Base-by-base conservation (phyloP, 225 moss, liverwort and hornwort species). In the Marchantia polymorpha region DNA sequence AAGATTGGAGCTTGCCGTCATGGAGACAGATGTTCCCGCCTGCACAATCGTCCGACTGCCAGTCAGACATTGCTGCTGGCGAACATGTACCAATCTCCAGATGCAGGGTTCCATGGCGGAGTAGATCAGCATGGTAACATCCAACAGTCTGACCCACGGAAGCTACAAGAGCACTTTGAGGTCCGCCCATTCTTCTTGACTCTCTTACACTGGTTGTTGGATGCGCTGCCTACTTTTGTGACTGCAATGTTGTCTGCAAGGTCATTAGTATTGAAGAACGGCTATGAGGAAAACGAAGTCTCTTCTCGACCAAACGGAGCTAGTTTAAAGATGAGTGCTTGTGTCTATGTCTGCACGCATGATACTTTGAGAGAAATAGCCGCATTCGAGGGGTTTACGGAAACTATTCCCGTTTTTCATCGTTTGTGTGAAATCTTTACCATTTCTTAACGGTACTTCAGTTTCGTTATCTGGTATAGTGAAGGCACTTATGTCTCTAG, bases 41-140 rank as follows among this genome's bases (percentile, higher is more conserved):
- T 96, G 26, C 96, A 96, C 50, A 96, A 96, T 78, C 92, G 96
- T 88, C 96, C 96, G 66, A 94, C 96, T 6, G 96, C 96, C 2
- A 96, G 96, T 77, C 96, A 96, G 87, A 96, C 96, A 23, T 72
- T 96, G 73, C 84, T 96, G 72, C 79, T 96, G 76, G 96, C 96
- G 13, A 96, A 96, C 63, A 96, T 96, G 96, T 96, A 96, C 81
- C 96, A 96, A 81, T 96, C 96, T 0, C 96, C 96, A 3, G 96
- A 96, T 72, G 96, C 96, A 52, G 96, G 96, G 26, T 96, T 96
- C 77, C 96, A 96, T 70, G 96, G 96, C 19, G 96, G 96, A 6
- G 96, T 96, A 60, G 96, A 96, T 79, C 96, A 96, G 91, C 92
- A 96, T 72, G 96, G 96, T 47, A 96, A 96, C 49, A 96, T 96